Evolutionary conservation across 1,284 basidiomycete genomes (phyloP).

Genomic region (Anthracocystis panici-leucophaei): DNA sequence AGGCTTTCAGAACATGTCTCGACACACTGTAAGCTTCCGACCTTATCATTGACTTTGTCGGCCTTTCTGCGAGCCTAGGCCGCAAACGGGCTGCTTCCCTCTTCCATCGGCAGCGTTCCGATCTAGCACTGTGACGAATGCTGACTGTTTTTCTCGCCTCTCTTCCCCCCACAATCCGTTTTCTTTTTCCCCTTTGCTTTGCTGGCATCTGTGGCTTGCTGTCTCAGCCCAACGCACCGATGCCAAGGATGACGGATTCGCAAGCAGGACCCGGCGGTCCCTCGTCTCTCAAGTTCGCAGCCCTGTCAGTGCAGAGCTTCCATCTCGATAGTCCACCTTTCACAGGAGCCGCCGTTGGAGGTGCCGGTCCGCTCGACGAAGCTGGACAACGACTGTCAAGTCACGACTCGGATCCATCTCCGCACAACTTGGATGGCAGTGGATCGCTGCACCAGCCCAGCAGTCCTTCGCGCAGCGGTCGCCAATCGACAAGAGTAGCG

Average conservation of each 20-base stretch:
- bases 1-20: slow-evolving; percentile 9
- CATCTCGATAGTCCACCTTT: slow-evolving; percentile 68
- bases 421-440: slow-evolving; percentile 13
- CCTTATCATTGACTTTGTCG: neutral
- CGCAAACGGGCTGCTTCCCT: neutral
- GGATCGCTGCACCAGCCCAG: slow-evolving; percentile 14
- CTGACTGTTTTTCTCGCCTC: slow-evolving; percentile 6
- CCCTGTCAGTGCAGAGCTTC: slow-evolving; percentile 66
- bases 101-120: neutral
- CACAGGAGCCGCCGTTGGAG: slow-evolving; percentile 63
- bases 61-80: neutral
- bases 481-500: slow-evolving; percentile 10
- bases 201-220: neutral
- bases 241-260: slow-evolving; percentile 66
- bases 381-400: slow-evolving; percentile 30
- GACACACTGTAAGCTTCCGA: slow-evolving; percentile 12
- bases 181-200: neutral
- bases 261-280: slow-evolving; percentile 57
- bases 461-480: slow-evolving; percentile 13
- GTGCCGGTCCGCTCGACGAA: slow-evolving; percentile 53
- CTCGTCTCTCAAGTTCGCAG: slow-evolving; percentile 63
- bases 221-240: slow-evolving; percentile 43
- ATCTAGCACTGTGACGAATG: slow-evolving; percentile 4
- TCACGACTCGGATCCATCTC: slow-evolving; percentile 30
- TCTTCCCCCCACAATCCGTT: neutral